These are phyloP conservation scores for Nemania abortiva DNA, from an alignment of 2,329 filamentous ascomycete genomes.

Conservation along the genomic window DNA sequence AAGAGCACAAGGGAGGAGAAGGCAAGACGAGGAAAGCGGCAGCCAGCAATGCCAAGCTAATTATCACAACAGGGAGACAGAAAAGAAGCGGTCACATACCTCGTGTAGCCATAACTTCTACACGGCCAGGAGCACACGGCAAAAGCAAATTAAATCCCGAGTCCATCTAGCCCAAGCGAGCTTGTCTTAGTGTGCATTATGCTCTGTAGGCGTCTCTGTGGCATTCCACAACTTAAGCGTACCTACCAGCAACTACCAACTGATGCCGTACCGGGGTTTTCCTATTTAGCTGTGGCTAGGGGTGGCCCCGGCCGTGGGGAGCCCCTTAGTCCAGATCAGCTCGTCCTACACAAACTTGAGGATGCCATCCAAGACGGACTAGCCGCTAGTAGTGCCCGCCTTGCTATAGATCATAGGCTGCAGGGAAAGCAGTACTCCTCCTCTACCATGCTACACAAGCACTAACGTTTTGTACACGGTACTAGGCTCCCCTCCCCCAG, in stretches of 20 bases:
- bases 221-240: background rate
- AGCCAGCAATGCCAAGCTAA: background rate
- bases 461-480: constrained; percentile 3
- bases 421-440: background rate
- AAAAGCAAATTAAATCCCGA: background rate
- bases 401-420: background rate
- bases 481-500: constrained; percentile 1
- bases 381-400: background rate
- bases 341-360: constrained; percentile 21
- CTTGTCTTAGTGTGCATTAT: background rate
- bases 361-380: background rate
- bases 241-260: background rate
- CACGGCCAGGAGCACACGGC: background rate
- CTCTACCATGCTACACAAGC: background rate
- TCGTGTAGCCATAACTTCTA: background rate
- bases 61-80: background rate
- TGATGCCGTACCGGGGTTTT: background rate
- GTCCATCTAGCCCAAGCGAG: background rate
- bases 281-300: constrained; percentile 1
- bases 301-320: background rate
- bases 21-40: background rate
- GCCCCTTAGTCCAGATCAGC: background rate
- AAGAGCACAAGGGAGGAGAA: background rate
- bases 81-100: background rate
- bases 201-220: background rate